A percentile compares a stretch with the other conserved stretches of the same genome.
Conservation (phyloP, 2,329 filamentous ascomycete genomes). For the Hypoxylon sp. region DNA sequence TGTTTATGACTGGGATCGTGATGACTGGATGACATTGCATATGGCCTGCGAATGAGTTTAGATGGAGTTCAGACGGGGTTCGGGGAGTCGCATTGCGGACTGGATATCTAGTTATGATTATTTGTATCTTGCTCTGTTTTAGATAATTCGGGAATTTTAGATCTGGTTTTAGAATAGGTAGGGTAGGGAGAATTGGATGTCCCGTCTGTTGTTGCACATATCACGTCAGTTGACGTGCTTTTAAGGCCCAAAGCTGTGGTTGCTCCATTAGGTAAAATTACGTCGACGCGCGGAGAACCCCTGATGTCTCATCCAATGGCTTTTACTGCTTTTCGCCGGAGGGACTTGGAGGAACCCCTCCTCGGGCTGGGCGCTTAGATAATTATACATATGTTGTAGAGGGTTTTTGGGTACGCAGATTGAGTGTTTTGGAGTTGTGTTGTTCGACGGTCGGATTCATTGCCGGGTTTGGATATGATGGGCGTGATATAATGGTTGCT, state of each 20-base stretch:
- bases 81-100: slow-evolving; percentile 3
- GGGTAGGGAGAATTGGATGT: not conserved
- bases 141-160: too few relatives aligned
- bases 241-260: not conserved
- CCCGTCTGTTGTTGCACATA: not conserved
- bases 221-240: slow-evolving; percentile 39
- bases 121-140: not conserved
- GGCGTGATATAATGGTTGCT: not conserved
- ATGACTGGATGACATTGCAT: slow-evolving; percentile 39
- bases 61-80: slow-evolving; percentile 20
- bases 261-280: slow-evolving; percentile 24
- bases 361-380: not conserved
- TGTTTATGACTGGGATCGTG: slow-evolving; percentile 22
- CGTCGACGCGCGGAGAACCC: slow-evolving; percentile 31
- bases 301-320: slow-evolving; percentile 19
- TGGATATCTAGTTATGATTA: not conserved
- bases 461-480: not conserved
- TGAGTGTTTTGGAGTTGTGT: not conserved
- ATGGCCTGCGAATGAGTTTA: slow-evolving; percentile 38
- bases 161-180: too few relatives aligned
- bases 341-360: not conserved
- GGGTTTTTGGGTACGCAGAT: not conserved
- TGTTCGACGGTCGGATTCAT: not conserved
- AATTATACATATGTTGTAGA: not conserved
- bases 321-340: not conserved